Evolutionary conservation across 345 rosid genomes (phyloP).

Genomic region (Euphorbia peplus): DNA sequence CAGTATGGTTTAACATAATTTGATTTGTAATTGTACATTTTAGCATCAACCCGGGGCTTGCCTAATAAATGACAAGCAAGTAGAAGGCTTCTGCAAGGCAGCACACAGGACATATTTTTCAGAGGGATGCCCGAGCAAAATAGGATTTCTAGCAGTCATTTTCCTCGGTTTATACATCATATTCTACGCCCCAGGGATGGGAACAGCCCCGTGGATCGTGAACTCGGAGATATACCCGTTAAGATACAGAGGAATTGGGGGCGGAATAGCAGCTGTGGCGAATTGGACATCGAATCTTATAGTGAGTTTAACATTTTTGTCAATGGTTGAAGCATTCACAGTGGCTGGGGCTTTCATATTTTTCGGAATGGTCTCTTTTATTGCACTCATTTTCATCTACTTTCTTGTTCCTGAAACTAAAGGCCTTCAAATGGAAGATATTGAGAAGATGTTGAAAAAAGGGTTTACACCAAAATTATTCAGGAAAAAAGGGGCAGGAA

Average conservation of each 20-base stretch:
- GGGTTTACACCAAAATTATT: constrained; percentile 53
- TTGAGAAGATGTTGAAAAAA: constrained; percentile 54
- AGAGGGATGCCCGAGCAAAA: constrained; percentile 74
- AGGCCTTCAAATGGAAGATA: constrained; percentile 75
- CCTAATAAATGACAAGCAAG: constrained; percentile 31
- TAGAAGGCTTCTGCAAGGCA: constrained; percentile 29
- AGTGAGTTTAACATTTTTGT: constrained; percentile 61
- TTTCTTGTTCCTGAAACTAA: constrained; percentile 78
- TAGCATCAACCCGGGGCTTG: constrained; percentile 78
- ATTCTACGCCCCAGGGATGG: constrained; percentile 78
- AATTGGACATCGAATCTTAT: constrained; percentile 78
- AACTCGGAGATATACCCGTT: constrained; percentile 93
- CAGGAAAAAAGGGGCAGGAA: constrained; percentile 1
- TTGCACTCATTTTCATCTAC: constrained; percentile 53
- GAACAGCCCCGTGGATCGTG: constrained; percentile 85
- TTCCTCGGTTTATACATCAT: constrained; percentile 70
- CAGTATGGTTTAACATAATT: too few relatives aligned
- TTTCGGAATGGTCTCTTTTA: constrained; percentile 48
- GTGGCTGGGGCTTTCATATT: constrained; percentile 62
- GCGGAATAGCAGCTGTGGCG: constrained; percentile 72
- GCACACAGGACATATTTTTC: constrained; percentile 45
- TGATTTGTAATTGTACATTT: too few relatives aligned
- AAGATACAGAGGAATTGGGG: constrained; percentile 77
- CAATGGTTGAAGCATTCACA: constrained; percentile 52
- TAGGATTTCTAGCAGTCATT: constrained; percentile 65